These are phyloP conservation scores for Trifolium repens DNA, from an alignment of 306 rosid genomes.

Conservation along the genomic window DNA sequence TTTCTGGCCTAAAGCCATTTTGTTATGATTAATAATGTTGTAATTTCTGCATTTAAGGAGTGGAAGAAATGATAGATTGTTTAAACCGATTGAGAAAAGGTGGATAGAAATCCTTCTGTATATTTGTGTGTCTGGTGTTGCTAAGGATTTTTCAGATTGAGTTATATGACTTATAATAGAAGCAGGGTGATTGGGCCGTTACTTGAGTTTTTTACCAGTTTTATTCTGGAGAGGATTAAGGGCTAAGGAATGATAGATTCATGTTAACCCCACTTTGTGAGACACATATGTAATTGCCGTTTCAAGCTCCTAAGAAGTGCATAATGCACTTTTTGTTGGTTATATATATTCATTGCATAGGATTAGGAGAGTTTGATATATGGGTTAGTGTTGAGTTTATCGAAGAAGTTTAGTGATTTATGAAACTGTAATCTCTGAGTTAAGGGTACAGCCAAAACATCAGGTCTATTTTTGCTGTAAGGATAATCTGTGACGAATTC, in stretches of 20 bases:
- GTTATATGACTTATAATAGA: neutral
- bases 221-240: neutral
- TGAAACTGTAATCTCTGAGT: neutral
- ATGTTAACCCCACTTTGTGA: neutral
- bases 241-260: neutral
- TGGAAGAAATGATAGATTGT: conserved; percentile 1
- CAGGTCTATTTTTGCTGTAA: neutral
- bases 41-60: conserved; percentile 34
- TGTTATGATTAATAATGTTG: conserved; percentile 3
- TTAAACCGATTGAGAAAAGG: conserved; percentile 1
- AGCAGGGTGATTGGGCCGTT: conserved; percentile 10
- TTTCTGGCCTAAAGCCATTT: conserved; percentile 9
- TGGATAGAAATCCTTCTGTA: neutral
- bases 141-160: neutral
- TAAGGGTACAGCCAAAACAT: neutral
- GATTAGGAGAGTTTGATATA: conserved; percentile 22
- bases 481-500: conserved; percentile 1
- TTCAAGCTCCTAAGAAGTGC: conserved; percentile 6
- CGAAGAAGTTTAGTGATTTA: conserved; percentile 17
- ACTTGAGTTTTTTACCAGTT: neutral
- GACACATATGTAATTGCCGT: neutral
- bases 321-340: neutral
- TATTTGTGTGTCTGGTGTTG: conserved; percentile 2
- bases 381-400: neutral
- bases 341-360: neutral